A percentile compares a stretch with the other conserved stretches of the same genome.
phyloP scores from a whole-genome alignment of 106 monocot species.

The Cymbidium sinense region DNA sequence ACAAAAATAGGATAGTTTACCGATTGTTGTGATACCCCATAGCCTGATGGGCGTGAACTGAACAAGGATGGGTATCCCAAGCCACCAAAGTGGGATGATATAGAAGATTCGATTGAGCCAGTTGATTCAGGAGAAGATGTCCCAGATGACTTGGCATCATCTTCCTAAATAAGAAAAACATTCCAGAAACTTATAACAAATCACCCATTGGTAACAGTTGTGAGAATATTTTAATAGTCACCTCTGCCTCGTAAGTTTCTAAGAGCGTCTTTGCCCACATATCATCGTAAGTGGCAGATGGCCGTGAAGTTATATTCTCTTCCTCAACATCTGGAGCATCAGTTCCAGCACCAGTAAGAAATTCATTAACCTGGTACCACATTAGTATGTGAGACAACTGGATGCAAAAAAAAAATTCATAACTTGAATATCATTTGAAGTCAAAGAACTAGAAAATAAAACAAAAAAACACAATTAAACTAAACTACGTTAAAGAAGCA shows the following conservation, averaged over 20 bases:
- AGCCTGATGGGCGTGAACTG: conserved; percentile 82
- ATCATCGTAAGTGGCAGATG: conserved; percentile 76
- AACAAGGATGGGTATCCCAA: conserved; percentile 96
- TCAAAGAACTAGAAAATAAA: conserved; percentile 2
- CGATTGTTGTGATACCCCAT: conserved; percentile 61
- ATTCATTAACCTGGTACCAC: conserved; percentile 81
- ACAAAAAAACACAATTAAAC: not conserved
- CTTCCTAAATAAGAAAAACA: conserved; percentile 52
- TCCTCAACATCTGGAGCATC: conserved; percentile 98
- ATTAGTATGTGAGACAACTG: not conserved
- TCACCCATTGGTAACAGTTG: not conserved
- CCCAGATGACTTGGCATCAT: conserved; percentile 87
- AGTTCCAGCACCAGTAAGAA: conserved; percentile 95
- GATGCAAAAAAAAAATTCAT: not conserved
- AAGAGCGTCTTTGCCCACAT: conserved; percentile 96
- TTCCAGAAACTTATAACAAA: conserved; percentile 3
- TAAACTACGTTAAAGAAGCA: not conserved
- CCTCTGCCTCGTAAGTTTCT: conserved; percentile 83
- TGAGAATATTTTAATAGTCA: conserved; percentile 15
- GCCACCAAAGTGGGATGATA: conserved; percentile 95
- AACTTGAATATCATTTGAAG: not conserved
- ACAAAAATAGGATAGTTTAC: conserved; percentile 19
- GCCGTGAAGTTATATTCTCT: conserved; percentile 69
- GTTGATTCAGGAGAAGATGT: conserved; percentile 90
- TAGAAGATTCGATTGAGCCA: conserved; percentile 88